Base-by-base conservation (phyloP, 2,329 filamentous ascomycete genomes). In the Cladophialophora immunda region DNA sequence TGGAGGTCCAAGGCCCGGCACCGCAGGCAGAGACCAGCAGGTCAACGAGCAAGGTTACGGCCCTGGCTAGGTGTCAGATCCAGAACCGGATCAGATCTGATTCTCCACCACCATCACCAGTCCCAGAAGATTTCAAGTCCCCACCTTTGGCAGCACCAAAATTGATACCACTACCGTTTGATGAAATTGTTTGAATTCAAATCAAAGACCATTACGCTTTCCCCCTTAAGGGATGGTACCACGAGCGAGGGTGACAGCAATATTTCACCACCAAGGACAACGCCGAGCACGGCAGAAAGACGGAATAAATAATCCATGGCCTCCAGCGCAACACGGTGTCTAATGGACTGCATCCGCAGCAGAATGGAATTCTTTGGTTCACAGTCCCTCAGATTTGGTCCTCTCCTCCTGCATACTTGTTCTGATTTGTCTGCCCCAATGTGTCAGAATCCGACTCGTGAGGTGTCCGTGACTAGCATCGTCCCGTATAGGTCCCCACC, bases 31-130 rank as follows among this genome's bases (percentile, higher is more conserved):
- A 45, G 68, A 67, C 32, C 67, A 71, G 56, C 67, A 67, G 25
- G 68, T 70, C 62, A 70, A 68, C 41, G 68, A 70, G 66, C 70
- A 71, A 68, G 70, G 68, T n/a, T 72, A 72, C 59, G 70, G 69
- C 19, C 70, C 70, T 57, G 69, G 70, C 13, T 73, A 69, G 66
- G 11, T 30, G 56, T 55, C 58, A 25, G 8, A 38, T 13, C 41
- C 41, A 19, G 22, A 25, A 25, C 9, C 19, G 9, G 9, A 25
- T 22, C 57, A 50, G 13, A 25, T 50, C 19, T 25, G 45, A 50
- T 25, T 25, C 19, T 50, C 45, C 19, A n/a, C 45, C 19, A 25
- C 45, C 45, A 36, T 22, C 9, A 17, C 29, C 17, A 57, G 30
- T 22, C n/a, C 25, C 25, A 29, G 27, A n/a, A 56, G 27, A 56